Evolutionary conservation across 2,329 filamentous ascomycete genomes (phyloP), one percentile per base, ranked within the genome.

Genomic region (Xylaria sp.): DNA sequence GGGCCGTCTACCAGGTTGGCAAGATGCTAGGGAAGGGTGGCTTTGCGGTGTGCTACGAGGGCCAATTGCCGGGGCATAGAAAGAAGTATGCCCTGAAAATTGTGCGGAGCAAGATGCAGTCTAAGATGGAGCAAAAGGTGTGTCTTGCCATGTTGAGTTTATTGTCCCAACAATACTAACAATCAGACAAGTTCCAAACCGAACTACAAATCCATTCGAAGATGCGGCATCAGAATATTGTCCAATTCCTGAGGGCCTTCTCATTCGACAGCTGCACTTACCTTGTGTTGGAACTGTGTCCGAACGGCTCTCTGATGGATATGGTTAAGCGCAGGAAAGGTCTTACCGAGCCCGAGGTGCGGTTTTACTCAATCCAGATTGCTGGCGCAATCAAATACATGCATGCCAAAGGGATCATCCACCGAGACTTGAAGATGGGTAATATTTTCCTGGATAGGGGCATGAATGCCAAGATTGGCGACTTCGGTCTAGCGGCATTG

Each of bases 151-250:
- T 21, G 27, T 27, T 48, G 7, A 24, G 19, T 36, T 36, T 36
- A 11, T 36, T 36, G 19, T 8, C 7, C 39, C 19, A 21, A 42
- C 30, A 45, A 34, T 65, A 61, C 69, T 75, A 69, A 72, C 48
- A 17, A 4, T 32, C 34, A 4, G 4, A 8, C 54, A 48, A 90
- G 88, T 90, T 91, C 75, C 89, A 90, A 89, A 89, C 88, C 24
- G 96, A 99, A 80, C 88, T 99, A 6, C 95, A 98, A 81, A 98
- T 99, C 69, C 96, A 99, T 82, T 98, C 96, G 51, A 99, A 98
- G 79, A 95, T 99, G 89, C 90, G 91, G 66, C 96, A 99, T 78
- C 92, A 92, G 61, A 97, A 98, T 79, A 95, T 99, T 72, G 96
- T 99, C 71, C 92, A 95, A 75, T 99, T 99, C 80, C 89, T 97